phyloP scores from a whole-genome alignment of 306 rosid species.

The Prunus davidiana region DNA sequence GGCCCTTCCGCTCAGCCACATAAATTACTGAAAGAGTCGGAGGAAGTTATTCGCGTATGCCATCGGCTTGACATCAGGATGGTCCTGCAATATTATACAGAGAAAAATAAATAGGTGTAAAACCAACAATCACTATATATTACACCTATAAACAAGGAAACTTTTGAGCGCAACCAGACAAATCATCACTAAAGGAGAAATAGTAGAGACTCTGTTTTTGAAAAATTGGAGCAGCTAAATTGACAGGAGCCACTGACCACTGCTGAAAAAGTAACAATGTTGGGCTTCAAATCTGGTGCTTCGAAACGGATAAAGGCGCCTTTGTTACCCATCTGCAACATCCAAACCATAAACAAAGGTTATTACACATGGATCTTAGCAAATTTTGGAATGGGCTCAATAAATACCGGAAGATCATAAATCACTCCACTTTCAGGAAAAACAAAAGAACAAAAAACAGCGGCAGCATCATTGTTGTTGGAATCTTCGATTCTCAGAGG shows the following conservation, averaged over 20 bases:
- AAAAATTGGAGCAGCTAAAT: neutral
- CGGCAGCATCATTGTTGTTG: neutral
- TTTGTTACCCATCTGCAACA: slow-evolving; percentile 95
- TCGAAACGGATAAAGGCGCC: slow-evolving; percentile 98
- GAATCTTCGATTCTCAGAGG: neutral
- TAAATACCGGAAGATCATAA: too few relatives aligned
- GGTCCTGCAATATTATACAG: slow-evolving; percentile 63
- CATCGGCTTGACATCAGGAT: slow-evolving; percentile 98
- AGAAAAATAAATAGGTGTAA: neutral
- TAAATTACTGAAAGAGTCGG: slow-evolving; percentile 59
- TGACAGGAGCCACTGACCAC: slow-evolving; percentile 62
- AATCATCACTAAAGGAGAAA: neutral
- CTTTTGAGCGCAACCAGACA: neutral
- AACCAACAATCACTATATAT: neutral
- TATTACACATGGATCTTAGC: neutral
- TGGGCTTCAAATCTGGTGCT: slow-evolving; percentile 85
- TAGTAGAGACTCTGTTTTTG: neutral
- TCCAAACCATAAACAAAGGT: slow-evolving; percentile 15
- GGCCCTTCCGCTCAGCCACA: slow-evolving; percentile 25
- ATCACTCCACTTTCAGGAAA: too few relatives aligned
- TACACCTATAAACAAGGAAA: neutral
- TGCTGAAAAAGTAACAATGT: slow-evolving; percentile 82
- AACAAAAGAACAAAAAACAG: neutral
- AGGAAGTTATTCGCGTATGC: slow-evolving; percentile 97
- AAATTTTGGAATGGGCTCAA: too few relatives aligned